Evolutionary conservation across 1,284 basidiomycete species (phyloP).

Genomic region (Papiliotrema fonsecae): DNA sequence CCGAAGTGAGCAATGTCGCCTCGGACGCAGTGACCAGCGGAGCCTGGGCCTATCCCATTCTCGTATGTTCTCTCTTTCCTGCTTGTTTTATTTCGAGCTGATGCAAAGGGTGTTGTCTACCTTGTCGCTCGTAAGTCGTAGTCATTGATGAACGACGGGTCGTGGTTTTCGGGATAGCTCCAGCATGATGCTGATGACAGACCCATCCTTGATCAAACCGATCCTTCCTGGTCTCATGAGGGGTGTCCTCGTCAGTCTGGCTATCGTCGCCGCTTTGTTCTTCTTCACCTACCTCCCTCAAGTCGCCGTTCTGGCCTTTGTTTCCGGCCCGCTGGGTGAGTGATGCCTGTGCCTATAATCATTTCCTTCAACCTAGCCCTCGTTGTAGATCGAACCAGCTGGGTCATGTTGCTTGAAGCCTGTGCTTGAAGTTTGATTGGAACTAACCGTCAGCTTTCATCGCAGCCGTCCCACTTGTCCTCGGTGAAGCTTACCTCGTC

Average conservation of each 20-base stretch:
- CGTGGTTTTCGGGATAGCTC: neutral
- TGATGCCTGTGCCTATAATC: neutral
- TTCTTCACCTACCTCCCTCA: slow-evolving; percentile 65
- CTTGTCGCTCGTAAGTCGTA: slow-evolving; percentile 33
- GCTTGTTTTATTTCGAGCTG: neutral
- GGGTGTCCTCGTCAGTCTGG: slow-evolving; percentile 41
- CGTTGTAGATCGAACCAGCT: no score
- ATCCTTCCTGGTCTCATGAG: slow-evolving; percentile 45
- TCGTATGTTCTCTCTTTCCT: slow-evolving; percentile 25
- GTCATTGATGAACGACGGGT: neutral
- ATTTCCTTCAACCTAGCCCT: slow-evolving; percentile 10
- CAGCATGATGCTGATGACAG: slow-evolving; percentile 16
- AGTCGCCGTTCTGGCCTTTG: slow-evolving; percentile 59
- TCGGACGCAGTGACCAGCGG: slow-evolving; percentile 44
- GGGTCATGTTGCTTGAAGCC: no score
- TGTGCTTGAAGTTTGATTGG: neutral
- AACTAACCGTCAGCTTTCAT: slow-evolving; percentile 38
- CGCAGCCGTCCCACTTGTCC: slow-evolving; percentile 49
- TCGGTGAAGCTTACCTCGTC: slow-evolving; percentile 50
- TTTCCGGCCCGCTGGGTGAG: slow-evolving; percentile 58
- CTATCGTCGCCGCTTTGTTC: slow-evolving; percentile 53
- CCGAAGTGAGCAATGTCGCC: slow-evolving; percentile 28
- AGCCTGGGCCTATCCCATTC: slow-evolving; percentile 49
- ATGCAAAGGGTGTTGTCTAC: slow-evolving; percentile 45
- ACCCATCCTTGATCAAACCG: slow-evolving; percentile 46